A percentile compares a stretch with the other conserved stretches of the same genome.
phyloP scores from a whole-genome alignment of 2,329 filamentous ascomycete genomes.

The Albophoma yamanashiensis region DNA sequence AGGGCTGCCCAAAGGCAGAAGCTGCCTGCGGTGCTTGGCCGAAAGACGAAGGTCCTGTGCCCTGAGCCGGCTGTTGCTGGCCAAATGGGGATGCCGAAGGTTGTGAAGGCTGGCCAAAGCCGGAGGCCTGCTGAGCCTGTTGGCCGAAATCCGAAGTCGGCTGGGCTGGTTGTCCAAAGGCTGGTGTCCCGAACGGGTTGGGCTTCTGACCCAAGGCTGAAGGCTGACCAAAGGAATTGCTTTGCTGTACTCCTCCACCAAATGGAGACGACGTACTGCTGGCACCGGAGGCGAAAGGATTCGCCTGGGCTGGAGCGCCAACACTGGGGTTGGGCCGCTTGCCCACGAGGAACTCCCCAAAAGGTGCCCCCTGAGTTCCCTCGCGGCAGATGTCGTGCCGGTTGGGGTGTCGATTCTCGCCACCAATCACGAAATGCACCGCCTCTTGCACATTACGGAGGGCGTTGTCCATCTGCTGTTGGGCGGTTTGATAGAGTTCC shows the following conservation, averaged over 20 bases:
- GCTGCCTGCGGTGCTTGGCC: conserved; percentile 23
- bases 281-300: conserved; percentile 28
- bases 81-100: conserved; percentile 24
- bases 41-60: conserved; percentile 16
- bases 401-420: conserved; percentile 64
- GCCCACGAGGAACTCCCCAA: conserved; percentile 33
- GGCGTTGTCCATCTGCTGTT: conserved; percentile 62
- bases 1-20: conserved; percentile 30
- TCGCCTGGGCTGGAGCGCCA: conserved; percentile 18
- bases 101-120: neutral
- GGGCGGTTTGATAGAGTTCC: conserved; percentile 50
- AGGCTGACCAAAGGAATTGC: conserved; percentile 29
- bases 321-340: conserved; percentile 16
- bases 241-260: conserved; percentile 12
- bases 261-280: conserved; percentile 16
- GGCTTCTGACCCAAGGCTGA: conserved; percentile 19
- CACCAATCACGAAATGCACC: conserved; percentile 55
- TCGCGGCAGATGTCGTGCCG: conserved; percentile 52
- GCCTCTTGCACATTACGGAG: conserved; percentile 62
- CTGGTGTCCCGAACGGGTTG: conserved; percentile 22
- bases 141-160: conserved; percentile 28
- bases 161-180: conserved; percentile 21
- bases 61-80: conserved; percentile 11
- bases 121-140: conserved; percentile 24
- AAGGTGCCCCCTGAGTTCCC: conserved; percentile 30